Conservation (phyloP, 2,329 filamentous ascomycete genomes). For the Plenodomus biglobosus region DNA sequence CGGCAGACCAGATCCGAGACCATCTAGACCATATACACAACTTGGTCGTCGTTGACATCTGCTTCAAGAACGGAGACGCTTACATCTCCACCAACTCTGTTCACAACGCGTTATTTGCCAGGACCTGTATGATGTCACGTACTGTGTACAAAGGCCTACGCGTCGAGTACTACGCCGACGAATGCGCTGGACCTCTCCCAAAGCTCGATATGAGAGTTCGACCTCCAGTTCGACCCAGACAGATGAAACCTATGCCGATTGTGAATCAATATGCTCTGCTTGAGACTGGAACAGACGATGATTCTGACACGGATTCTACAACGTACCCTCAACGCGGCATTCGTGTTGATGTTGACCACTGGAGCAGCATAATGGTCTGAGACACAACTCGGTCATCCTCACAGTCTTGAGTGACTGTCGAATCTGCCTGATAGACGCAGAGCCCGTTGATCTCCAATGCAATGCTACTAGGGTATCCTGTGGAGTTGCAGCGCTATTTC, state of each 20-base stretch:
- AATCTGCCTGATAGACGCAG: too few relatives aligned
- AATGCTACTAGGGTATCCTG: too few relatives aligned
- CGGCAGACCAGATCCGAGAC: conserved; percentile 64
- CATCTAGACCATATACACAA: conserved; percentile 84
- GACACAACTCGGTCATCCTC: too few relatives aligned
- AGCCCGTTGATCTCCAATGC: too few relatives aligned
- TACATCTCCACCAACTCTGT: conserved; percentile 77
- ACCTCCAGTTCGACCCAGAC: conserved; percentile 5
- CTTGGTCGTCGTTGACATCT: conserved; percentile 67
- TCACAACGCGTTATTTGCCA: conserved; percentile 72
- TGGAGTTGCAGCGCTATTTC: too few relatives aligned
- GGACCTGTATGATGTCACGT: conserved; percentile 71
- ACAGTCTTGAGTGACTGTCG: not conserved
- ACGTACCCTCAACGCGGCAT: conserved; percentile 25
- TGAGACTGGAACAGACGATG: conserved; percentile 27
- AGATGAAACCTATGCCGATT: conserved; percentile 23
- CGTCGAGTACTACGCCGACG: conserved; percentile 72
- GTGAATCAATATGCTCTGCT: conserved; percentile 38
- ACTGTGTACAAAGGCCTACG: conserved; percentile 69
- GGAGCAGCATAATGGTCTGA: conserved; percentile 20
- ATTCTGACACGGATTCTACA: conserved; percentile 32
- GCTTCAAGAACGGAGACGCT: conserved; percentile 60
- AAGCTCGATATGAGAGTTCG: conserved; percentile 13
- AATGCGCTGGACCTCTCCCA: conserved; percentile 65
- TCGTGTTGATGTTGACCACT: conserved; percentile 19